Percentiles rank a stretch among this genome's conserved stretches.
Evolutionary conservation across 768 basidiomycete genomes (phyloP).

Genomic region (Kwoniella bestiolae): DNA sequence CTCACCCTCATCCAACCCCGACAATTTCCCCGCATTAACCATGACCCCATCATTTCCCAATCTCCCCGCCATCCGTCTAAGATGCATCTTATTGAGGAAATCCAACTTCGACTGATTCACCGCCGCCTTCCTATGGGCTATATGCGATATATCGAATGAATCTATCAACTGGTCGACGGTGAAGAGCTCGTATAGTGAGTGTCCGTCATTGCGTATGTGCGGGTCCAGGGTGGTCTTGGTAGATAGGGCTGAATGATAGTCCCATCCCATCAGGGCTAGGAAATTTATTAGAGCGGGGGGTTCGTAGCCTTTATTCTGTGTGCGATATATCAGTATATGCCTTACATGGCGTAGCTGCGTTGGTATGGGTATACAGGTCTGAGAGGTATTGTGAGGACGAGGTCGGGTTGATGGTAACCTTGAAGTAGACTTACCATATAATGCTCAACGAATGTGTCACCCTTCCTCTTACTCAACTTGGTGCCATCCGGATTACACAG

Average conservation of each 20-base stretch:
- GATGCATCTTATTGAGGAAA: constrained; percentile 84
- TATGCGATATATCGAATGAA: constrained; percentile 74
- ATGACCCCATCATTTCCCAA: constrained; percentile 59
- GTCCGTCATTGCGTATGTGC: constrained; percentile 40
- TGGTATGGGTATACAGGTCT: too few relatives aligned
- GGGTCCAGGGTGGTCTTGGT: constrained; percentile 23
- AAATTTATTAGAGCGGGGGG: constrained; percentile 87
- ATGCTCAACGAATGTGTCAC: constrained; percentile 82
- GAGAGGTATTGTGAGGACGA: too few relatives aligned
- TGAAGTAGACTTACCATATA: constrained; percentile 69
- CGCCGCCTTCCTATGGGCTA: constrained; percentile 83
- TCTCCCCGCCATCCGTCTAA: constrained; percentile 65
- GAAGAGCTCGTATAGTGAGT: constrained; percentile 50
- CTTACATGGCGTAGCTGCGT: too few relatives aligned
- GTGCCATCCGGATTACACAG: constrained; percentile 85
- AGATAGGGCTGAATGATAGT: constrained; percentile 61
- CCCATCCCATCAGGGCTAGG: constrained; percentile 94
- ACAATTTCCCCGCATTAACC: constrained; percentile 27
- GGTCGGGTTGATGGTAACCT: neutral
- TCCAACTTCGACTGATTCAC: constrained; percentile 79
- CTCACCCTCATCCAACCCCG: constrained; percentile 15
- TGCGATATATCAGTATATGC: neutral
- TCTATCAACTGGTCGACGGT: constrained; percentile 68
- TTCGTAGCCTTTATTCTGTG: constrained; percentile 83
- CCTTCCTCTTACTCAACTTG: constrained; percentile 93